Conservation (phyloP, 176 grass and related monocot species). For the Aegilops speltoides region DNA sequence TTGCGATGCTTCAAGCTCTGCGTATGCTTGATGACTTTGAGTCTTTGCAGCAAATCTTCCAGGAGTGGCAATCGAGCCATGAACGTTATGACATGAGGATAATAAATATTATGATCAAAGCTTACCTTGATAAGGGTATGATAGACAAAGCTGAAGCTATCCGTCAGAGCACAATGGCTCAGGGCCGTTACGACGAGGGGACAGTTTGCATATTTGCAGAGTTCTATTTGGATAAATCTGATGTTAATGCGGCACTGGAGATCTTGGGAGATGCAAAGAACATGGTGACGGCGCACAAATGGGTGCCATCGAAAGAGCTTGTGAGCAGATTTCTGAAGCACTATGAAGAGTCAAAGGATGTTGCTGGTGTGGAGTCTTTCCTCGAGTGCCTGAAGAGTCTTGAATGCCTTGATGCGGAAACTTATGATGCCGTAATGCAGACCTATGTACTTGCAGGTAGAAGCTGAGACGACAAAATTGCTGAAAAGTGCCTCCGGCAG, state of each 20-base stretch:
- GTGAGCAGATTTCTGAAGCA: too few relatives aligned
- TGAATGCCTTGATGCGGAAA: too few relatives aligned
- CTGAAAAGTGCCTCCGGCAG: not conserved
- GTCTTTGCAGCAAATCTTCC: conserved; percentile 30
- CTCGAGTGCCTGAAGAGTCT: not conserved
- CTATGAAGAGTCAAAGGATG: conserved; percentile 20
- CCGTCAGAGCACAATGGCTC: conserved; percentile 31
- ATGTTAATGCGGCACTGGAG: conserved; percentile 12
- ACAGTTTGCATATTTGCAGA: conserved; percentile 19
- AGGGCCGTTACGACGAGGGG: not conserved
- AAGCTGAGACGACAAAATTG: conserved; percentile 9
- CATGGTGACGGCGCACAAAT: too few relatives aligned
- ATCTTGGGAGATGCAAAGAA: too few relatives aligned
- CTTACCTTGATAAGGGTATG: not conserved
- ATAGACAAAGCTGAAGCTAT: conserved; percentile 21
- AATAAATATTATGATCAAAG: conserved; percentile 41
- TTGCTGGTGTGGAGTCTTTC: conserved; percentile 30
- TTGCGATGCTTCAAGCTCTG: conserved; percentile 23
- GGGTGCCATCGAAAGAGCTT: too few relatives aligned
- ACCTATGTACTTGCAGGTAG: conserved; percentile 25
- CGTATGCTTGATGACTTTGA: conserved; percentile 41
- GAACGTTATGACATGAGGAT: conserved; percentile 37
- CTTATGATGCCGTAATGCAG: conserved; percentile 23
- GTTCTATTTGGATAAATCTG: not conserved
- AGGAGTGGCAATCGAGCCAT: too few relatives aligned